Evolutionary conservation across 768 basidiomycete genomes (phyloP).

Genomic region (Sporobolomyces pararoseus): DNA sequence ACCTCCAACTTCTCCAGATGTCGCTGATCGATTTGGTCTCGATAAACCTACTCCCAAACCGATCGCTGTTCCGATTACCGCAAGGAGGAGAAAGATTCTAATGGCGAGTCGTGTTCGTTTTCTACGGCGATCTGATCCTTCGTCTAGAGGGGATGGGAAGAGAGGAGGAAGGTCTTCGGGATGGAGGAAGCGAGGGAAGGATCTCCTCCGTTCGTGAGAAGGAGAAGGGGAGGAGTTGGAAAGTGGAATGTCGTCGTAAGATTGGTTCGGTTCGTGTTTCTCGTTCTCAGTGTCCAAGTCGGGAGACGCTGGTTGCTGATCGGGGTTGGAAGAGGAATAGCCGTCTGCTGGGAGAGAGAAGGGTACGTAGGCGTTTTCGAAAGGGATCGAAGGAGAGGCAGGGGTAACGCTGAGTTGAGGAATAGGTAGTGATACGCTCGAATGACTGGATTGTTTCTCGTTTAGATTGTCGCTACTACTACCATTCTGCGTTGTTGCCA

Average conservation of each 20-base stretch:
- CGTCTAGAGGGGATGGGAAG: background rate
- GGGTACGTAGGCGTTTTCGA: background rate
- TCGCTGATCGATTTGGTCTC: background rate
- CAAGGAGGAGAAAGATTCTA: background rate
- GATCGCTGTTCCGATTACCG: background rate
- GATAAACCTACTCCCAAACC: conserved; percentile 8
- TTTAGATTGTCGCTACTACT: background rate
- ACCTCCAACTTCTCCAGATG: background rate
- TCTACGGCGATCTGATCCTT: background rate
- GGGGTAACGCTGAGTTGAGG: conserved; percentile 1
- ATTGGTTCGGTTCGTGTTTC: background rate
- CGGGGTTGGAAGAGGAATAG: background rate
- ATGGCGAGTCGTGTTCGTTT: background rate
- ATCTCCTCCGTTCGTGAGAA: background rate
- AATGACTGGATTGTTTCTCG: background rate
- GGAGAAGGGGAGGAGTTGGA: too few species aligned
- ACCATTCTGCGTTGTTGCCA: background rate
- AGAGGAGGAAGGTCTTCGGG: conserved; percentile 10
- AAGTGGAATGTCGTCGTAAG: background rate
- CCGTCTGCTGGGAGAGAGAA: conserved; percentile 1
- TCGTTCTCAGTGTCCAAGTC: background rate
- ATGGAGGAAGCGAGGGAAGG: conserved; percentile 9
- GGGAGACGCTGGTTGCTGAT: background rate
- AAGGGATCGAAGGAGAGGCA: background rate
- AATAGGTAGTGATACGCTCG: background rate